Conservation (phyloP, 306 rosid genomes). For the Begonia peltatifolia region DNA sequence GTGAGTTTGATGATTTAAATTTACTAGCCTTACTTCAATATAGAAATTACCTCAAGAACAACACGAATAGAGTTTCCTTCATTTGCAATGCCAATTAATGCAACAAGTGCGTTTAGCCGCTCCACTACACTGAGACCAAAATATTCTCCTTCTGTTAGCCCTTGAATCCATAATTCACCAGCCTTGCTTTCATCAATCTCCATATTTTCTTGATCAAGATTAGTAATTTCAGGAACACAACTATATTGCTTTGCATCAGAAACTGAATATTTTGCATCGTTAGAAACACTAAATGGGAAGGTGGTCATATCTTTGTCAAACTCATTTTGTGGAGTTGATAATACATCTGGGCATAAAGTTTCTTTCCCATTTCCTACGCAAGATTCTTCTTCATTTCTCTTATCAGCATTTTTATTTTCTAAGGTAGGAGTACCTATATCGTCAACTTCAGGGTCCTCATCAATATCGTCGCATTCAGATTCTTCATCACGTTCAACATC, state of each 20-base stretch:
- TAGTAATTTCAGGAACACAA: slow-evolving; percentile 25
- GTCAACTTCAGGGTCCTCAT: slow-evolving; percentile 92
- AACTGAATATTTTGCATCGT: slow-evolving; percentile 29
- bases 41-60: slow-evolving; percentile 67
- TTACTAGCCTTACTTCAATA: too few relatives aligned
- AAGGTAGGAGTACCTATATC: slow-evolving; percentile 46
- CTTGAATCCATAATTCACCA: slow-evolving; percentile 97
- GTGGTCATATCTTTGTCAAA: slow-evolving; percentile 35
- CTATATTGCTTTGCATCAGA: slow-evolving; percentile 23
- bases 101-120: slow-evolving; percentile 82
- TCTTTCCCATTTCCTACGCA: slow-evolving; percentile 46
- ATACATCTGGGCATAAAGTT: slow-evolving; percentile 24
- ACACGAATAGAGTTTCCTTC: slow-evolving; percentile 93
- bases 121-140: slow-evolving; percentile 90
- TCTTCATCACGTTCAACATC: slow-evolving; percentile 93
- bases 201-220: slow-evolving; percentile 60
- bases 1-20: too few relatives aligned
- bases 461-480: slow-evolving; percentile 91
- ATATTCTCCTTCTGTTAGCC: slow-evolving; percentile 90
- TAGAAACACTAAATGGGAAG: slow-evolving; percentile 40
- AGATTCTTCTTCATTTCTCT: slow-evolving; percentile 25
- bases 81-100: slow-evolving; percentile 79
- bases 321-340: slow-evolving; percentile 32
- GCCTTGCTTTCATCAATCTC: slow-evolving; percentile 95
- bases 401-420: slow-evolving; percentile 33